These are phyloP conservation scores for Salicornia ramosissima DNA, from an alignment of 148 eudicot species.

Conservation along the genomic window DNA sequence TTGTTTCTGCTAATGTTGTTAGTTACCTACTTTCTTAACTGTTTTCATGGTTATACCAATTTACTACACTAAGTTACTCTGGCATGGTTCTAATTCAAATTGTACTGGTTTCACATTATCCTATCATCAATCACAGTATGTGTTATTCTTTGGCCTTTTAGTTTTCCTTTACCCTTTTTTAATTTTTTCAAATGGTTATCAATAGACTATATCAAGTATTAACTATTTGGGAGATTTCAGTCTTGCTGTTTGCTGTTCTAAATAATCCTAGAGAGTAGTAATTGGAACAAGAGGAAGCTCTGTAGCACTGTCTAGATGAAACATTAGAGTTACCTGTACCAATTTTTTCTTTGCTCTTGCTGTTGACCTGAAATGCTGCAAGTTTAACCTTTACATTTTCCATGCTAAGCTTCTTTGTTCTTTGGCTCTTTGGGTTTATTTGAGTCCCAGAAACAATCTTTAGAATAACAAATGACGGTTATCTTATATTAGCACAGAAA, in stretches of 20 bases:
- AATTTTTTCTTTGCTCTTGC: not conserved
- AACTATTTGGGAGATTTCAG: too few species aligned
- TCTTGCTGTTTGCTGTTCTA: too few species aligned
- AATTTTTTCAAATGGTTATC: too few species aligned
- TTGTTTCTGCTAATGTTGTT: not conserved
- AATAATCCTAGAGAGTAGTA: too few species aligned
- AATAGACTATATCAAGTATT: too few species aligned
- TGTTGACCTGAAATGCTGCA: not conserved
- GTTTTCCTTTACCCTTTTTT: too few species aligned
- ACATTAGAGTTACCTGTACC: not conserved
- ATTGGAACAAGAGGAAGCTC: too few species aligned
- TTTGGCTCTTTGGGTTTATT: not conserved
- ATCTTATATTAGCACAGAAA: not conserved
- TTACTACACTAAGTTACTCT: not conserved
- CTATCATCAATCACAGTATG: not conserved
- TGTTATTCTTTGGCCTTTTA: too few species aligned
- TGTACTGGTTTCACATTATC: not conserved
- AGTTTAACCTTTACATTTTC: not conserved
- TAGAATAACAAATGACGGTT: not conserved
- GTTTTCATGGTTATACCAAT: not conserved
- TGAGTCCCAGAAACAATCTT: not conserved
- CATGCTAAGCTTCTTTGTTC: not conserved
- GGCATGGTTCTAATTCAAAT: not conserved
- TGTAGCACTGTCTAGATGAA: too few species aligned
- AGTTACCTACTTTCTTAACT: not conserved